These are phyloP conservation scores for Trametes gibbosa DNA, from an alignment of 768 basidiomycete species.

Conservation along the genomic window DNA sequence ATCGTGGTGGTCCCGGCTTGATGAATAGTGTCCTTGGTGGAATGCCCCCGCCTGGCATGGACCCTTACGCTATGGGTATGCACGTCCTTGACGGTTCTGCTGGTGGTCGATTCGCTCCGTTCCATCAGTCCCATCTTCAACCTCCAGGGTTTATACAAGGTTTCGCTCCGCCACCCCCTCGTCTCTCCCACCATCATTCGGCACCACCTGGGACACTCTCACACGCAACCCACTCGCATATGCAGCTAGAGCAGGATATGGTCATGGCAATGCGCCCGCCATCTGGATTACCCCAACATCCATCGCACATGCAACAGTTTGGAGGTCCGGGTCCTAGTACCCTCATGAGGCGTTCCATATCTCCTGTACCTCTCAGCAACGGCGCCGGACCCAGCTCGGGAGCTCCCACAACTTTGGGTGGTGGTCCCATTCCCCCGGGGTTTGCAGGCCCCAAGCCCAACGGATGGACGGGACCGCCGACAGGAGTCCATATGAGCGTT, in stretches of 20 bases:
- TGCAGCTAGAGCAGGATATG: conserved; percentile 27
- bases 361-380: conserved; percentile 25
- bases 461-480: conserved; percentile 19
- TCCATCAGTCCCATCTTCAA: conserved; percentile 12
- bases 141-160: conserved; percentile 17
- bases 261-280: conserved; percentile 18
- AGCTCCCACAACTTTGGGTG: conserved; percentile 11
- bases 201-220: conserved; percentile 23
- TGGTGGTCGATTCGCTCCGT: conserved; percentile 17
- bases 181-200: conserved; percentile 25
- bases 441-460: conserved; percentile 16
- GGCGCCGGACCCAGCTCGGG: conserved; percentile 12
- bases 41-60: conserved; percentile 17
- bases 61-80: conserved; percentile 22
- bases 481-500: conserved; percentile 3
- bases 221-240: conserved; percentile 17
- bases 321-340: conserved; percentile 12
- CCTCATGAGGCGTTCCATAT: conserved; percentile 28
- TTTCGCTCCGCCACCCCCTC: conserved; percentile 19
- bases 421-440: conserved; percentile 14
- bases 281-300: conserved; percentile 19
- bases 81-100: conserved; percentile 21
- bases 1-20: conserved; percentile 11
- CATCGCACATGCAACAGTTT: conserved; percentile 11
- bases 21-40: conserved; percentile 16